A percentile compares a stretch with the other conserved stretches of the same genome.
Evolutionary conservation across 2,329 filamentous ascomycete genomes (phyloP).

Genomic region (Gyromitra esculenta): DNA sequence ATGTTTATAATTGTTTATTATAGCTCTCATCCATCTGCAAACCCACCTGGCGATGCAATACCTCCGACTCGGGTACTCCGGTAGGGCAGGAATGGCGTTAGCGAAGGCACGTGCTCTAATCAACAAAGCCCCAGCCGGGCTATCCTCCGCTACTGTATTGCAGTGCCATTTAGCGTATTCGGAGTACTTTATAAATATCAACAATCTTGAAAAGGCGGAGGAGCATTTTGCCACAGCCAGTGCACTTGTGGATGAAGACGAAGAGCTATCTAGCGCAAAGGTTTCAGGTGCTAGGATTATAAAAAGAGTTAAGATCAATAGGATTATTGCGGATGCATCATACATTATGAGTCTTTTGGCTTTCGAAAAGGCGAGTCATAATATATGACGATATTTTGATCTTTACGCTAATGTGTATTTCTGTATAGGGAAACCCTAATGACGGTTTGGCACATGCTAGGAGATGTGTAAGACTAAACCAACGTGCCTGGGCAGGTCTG

Average conservation of each 20-base stretch:
- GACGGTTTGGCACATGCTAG: constrained; percentile 69
- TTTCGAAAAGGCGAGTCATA: constrained; percentile 63
- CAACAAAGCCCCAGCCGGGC: constrained; percentile 58
- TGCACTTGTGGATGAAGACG: constrained; percentile 58
- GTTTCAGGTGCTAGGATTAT: constrained; percentile 60
- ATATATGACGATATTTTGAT: constrained; percentile 52
- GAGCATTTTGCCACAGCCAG: constrained; percentile 62
- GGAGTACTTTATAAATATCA: constrained; percentile 76
- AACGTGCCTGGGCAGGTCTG: constrained; percentile 61
- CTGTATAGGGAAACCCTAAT: constrained; percentile 67
- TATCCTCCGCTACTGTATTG: constrained; percentile 64
- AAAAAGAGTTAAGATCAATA: constrained; percentile 64
- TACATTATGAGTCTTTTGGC: constrained; percentile 73
- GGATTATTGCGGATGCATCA: constrained; percentile 69
- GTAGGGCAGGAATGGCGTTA: constrained; percentile 69
- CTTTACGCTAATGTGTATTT: constrained; percentile 56
- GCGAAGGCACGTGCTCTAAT: constrained; percentile 68
- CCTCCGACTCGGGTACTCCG: constrained; percentile 69
- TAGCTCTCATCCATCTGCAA: constrained; percentile 55
- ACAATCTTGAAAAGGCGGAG: constrained; percentile 71
- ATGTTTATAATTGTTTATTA: constrained; percentile 8
- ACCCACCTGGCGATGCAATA: constrained; percentile 66
- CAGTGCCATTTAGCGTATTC: constrained; percentile 76
- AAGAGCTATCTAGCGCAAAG: constrained; percentile 47
- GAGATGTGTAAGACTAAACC: constrained; percentile 66